Evolutionary conservation across 2,329 filamentous ascomycete species (phyloP), one percentile per base, ranked within the genome.

Genomic region (Apiospora aurea): DNA sequence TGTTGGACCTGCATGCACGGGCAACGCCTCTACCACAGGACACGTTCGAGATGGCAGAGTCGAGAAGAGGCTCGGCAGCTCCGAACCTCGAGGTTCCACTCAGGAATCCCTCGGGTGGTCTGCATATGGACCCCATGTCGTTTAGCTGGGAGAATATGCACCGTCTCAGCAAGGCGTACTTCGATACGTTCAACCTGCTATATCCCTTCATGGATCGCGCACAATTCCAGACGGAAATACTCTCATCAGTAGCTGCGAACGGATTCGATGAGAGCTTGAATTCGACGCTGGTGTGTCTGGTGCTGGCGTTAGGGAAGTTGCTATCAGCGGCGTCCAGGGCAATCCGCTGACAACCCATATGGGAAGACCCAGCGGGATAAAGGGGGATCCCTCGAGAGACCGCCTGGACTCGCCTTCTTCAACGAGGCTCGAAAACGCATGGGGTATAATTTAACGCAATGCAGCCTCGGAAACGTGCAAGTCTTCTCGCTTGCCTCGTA

Each of bases 341-440:
- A 77, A 80, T 21, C 84, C 88, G 3, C 80, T 88, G 53, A 81
- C 82, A 67, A 82, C 83, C 1, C 41, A 64, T 10, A 64, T 64
- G 57, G 57, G 57, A 5, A 64, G 57, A 13, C 78, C 83, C 1
- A 88, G 88, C 75, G 88, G 88, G 2, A 81, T 90, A 34, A 85
- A 85, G 53, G 88, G 16, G 87, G 88, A 0, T 83, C 85, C 2
- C 75, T 79, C 2, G 81, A 83, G 18, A 82, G 81, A 24, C 89
- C 89, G 2, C 89, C 90, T 0, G 90, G 90, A 0, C 77, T 91
- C 2, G 83, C 84, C 0, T 83, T 90, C 47, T 91, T 91, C 79
- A 91, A 91, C 74, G 89, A 91, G 78, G 90, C 89, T 21, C 84
- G 89, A 69, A 86, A 85, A 72, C 83, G 88, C n/a, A 84, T 91